Conservation (phyloP, 495 filamentous ascomycete genomes). For the Daldinia grandis region DNA sequence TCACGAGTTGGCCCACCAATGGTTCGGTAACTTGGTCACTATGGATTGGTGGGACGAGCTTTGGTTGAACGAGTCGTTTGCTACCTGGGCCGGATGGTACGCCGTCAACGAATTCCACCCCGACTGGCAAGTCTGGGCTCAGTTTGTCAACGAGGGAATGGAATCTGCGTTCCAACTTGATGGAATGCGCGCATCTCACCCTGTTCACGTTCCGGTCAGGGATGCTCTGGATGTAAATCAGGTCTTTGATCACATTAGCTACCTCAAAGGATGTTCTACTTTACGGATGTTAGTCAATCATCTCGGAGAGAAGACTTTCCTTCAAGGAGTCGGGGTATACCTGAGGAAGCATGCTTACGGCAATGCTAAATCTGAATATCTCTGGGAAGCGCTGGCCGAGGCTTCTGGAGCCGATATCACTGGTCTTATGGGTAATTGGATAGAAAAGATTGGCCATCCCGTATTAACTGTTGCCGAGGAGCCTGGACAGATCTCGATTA, state of each 20-base stretch:
- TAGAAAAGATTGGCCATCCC: slow-evolving; percentile 92
- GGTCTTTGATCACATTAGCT: slow-evolving; percentile 95
- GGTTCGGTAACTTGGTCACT: slow-evolving; percentile 96
- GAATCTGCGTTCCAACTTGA: slow-evolving; percentile 91
- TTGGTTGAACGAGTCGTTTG: slow-evolving; percentile 97
- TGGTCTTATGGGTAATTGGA: slow-evolving; percentile 90
- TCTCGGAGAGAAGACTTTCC: slow-evolving; percentile 84
- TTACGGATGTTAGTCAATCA: slow-evolving; percentile 93
- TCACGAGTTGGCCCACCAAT: slow-evolving; percentile 96
- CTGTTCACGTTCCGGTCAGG: slow-evolving; percentile 90
- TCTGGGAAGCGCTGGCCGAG: slow-evolving; percentile 90
- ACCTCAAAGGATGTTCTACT: slow-evolving; percentile 92
- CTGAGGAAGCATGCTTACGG: slow-evolving; percentile 86
- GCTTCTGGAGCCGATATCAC: slow-evolving; percentile 89
- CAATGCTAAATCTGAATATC: slow-evolving; percentile 93
- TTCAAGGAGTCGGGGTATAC: slow-evolving; percentile 87
- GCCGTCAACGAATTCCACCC: slow-evolving; percentile 91
- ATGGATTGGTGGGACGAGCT: slow-evolving; percentile 94
- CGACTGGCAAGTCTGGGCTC: slow-evolving; percentile 93
- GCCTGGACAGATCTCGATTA: slow-evolving; percentile 78
- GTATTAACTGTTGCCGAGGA: slow-evolving; percentile 86
- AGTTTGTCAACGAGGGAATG: slow-evolving; percentile 92
- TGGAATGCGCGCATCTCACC: slow-evolving; percentile 86
- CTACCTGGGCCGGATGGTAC: slow-evolving; percentile 97
- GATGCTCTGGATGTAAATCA: slow-evolving; percentile 94